Percentiles rank a stretch among this genome's conserved stretches.
Evolutionary conservation across 306 rosid species (phyloP).

Genomic region (Quercus dentata): DNA sequence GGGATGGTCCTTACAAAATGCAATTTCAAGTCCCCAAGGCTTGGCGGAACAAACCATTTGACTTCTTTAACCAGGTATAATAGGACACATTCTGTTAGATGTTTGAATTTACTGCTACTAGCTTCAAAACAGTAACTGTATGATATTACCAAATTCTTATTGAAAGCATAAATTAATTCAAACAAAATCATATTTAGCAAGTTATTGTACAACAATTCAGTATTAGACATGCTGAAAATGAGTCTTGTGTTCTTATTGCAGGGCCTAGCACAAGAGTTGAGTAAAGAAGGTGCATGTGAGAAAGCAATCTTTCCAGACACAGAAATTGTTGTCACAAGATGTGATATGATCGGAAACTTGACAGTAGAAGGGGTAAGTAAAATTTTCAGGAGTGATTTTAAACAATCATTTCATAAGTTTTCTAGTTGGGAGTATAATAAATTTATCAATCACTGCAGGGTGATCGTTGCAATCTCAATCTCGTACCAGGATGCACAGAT

Average conservation of each 20-base stretch:
- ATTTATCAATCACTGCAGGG: constrained; percentile 51
- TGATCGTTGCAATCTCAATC: constrained; percentile 73
- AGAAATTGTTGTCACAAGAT: constrained; percentile 37
- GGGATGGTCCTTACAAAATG: constrained; percentile 93
- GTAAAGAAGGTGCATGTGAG: constrained; percentile 88
- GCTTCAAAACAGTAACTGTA: background rate
- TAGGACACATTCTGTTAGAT: background rate
- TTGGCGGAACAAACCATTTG: constrained; percentile 68
- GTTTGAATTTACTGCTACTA: background rate
- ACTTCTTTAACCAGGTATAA: constrained; percentile 76
- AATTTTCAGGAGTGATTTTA: constrained; percentile 1
- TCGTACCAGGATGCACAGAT: constrained; percentile 76
- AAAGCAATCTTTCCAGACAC: constrained; percentile 86
- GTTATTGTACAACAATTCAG: background rate
- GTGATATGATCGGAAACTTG: constrained; percentile 76
- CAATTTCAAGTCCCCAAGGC: constrained; percentile 71
- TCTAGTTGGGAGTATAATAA: background rate
- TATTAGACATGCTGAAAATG: background rate
- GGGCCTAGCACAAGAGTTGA: constrained; percentile 81
- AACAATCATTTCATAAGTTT: background rate
- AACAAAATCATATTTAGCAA: background rate
- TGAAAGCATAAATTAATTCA: background rate
- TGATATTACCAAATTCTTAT: background rate
- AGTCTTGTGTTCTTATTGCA: constrained; percentile 15
- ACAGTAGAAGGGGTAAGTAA: constrained; percentile 73